A percentile compares a stretch with the other conserved stretches of the same genome.
phyloP scores from a whole-genome alignment of 371 early-diverging fungal species.

The Dinochytrium kinnereticum region DNA sequence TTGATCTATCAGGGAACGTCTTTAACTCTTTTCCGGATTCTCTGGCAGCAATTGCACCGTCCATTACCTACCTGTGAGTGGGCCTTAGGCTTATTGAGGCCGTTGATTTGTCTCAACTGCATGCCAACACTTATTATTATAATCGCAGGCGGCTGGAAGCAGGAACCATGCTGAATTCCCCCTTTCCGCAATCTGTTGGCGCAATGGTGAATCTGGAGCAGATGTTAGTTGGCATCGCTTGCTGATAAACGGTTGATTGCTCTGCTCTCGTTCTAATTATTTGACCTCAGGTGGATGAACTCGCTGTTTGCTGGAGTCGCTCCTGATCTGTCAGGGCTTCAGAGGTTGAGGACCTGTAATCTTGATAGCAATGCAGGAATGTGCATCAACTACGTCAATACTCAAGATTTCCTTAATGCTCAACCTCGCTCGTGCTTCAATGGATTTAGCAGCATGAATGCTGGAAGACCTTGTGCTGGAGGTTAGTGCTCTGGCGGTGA shows the following conservation, averaged over 20 bases:
- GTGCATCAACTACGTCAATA: slow-evolving; percentile 3
- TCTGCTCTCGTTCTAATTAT: background rate
- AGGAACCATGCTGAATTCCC: background rate
- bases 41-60: background rate
- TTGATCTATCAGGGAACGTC: background rate
- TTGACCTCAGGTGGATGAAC: background rate
- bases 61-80: background rate
- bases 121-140: no score
- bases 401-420: background rate
- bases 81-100: no score
- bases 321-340: background rate
- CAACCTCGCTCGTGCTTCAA: background rate
- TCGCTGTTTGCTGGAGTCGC: background rate
- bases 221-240: no score
- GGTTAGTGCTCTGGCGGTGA: background rate
- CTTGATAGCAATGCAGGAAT: background rate
- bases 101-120: no score
- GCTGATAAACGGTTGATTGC: background rate
- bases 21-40: background rate
- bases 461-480: background rate
- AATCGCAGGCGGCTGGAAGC: background rate
- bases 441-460: background rate
- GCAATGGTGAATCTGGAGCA: background rate
- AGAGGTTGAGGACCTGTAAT: background rate
- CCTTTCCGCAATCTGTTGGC: background rate